These are phyloP conservation scores for Ichthyophthirius multifiliis DNA, from an alignment of 169 alveolate species.

Conservation along the genomic window DNA sequence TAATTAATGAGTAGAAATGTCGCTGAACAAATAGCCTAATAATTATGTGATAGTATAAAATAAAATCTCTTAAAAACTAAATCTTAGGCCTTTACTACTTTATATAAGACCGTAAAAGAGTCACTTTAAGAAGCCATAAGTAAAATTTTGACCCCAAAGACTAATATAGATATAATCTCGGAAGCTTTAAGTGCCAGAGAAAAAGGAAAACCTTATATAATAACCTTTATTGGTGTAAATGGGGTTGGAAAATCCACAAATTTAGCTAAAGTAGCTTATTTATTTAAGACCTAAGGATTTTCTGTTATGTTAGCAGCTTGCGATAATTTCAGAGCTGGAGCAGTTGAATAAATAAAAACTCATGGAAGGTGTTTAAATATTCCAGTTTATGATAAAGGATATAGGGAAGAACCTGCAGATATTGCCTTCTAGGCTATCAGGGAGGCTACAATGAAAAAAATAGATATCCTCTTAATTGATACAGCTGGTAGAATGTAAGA, in stretches of 20 bases:
- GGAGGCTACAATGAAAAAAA: slow-evolving; percentile 89
- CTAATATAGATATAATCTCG: slow-evolving; percentile 86
- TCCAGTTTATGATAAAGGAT: slow-evolving; percentile 97
- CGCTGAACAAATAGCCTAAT: slow-evolving; percentile 88
- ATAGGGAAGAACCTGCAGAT: slow-evolving; percentile 98
- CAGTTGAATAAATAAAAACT: slow-evolving; percentile 98
- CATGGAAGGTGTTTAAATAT: slow-evolving; percentile 95
- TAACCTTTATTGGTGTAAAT: slow-evolving; percentile 96
- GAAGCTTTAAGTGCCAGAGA: slow-evolving; percentile 91
- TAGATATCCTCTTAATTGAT: slow-evolving; percentile 98
- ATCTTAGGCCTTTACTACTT: slow-evolving; percentile 83
- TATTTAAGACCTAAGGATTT: slow-evolving; percentile 93
- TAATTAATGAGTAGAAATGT: slow-evolving; percentile 89
- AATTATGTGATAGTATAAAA: slow-evolving; percentile 82
- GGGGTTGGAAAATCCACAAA: slow-evolving; percentile 99
- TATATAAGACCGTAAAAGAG: slow-evolving; percentile 83
- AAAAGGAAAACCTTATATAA: slow-evolving; percentile 90
- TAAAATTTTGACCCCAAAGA: slow-evolving; percentile 89
- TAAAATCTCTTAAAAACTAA: slow-evolving; percentile 81
- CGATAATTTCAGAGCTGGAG: slow-evolving; percentile 99
- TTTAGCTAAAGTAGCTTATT: slow-evolving; percentile 97
- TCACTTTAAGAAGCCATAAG: slow-evolving; percentile 84
- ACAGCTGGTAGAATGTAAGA: slow-evolving; percentile 99
- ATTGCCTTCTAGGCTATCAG: slow-evolving; percentile 95
- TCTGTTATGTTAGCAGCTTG: slow-evolving; percentile 98